Conservation (phyloP, 768 basidiomycete genomes). For the Rhodocollybia butyracea region DNA sequence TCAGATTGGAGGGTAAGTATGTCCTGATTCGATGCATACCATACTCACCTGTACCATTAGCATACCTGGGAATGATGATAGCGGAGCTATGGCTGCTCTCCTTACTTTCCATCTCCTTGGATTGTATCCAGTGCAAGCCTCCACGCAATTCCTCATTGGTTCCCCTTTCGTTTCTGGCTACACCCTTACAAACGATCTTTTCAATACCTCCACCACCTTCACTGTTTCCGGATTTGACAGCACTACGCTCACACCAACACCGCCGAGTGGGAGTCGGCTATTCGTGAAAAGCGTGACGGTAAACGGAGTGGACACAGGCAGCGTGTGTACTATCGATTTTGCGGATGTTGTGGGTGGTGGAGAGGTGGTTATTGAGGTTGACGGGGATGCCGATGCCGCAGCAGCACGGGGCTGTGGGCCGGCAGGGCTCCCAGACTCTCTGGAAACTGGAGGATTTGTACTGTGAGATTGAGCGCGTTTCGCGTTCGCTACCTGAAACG, state of each 20-base stretch:
- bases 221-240: conserved; percentile 41
- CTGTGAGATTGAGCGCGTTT: too few relatives aligned
- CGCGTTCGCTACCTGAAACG: too few relatives aligned
- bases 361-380: conserved; percentile 41
- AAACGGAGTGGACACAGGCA: conserved; percentile 33
- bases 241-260: conserved; percentile 29
- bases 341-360: conserved; percentile 43
- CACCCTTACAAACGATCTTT: conserved; percentile 35
- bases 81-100: conserved; percentile 50
- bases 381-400: conserved; percentile 33
- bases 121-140: conserved; percentile 45
- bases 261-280: conserved; percentile 35
- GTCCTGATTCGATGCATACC: background rate
- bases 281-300: conserved; percentile 43
- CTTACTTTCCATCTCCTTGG: conserved; percentile 49
- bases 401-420: conserved; percentile 35
- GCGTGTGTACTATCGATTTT: conserved; percentile 43
- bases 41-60: conserved; percentile 14
- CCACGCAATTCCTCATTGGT: conserved; percentile 44
- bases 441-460: conserved; percentile 36
- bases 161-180: conserved; percentile 46
- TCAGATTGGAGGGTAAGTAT: conserved; percentile 38
- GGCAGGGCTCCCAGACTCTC: conserved; percentile 33
- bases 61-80: conserved; percentile 52
- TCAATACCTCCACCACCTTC: conserved; percentile 37